A percentile compares a stretch with the other conserved stretches of the same genome.
Evolutionary conservation across 495 filamentous ascomycete species (phyloP).

Genomic region (Talaromyces thailandensis): DNA sequence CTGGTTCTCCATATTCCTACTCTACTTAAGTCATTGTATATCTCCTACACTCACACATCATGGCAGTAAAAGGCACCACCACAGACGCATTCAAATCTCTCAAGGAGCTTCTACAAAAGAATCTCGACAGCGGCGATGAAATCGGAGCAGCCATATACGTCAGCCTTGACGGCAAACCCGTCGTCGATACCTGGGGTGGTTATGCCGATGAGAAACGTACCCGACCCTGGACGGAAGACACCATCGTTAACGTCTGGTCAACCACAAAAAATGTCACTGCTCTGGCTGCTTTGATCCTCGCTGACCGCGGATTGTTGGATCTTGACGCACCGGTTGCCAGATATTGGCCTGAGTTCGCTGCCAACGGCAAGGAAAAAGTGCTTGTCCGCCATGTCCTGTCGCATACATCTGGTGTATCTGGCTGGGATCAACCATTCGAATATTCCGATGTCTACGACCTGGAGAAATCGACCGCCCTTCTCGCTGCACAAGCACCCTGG

Average conservation of each 20-base stretch:
- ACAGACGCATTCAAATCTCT: constrained; percentile 12
- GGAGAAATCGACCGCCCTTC: constrained; percentile 10
- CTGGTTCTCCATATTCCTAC: too few relatives aligned
- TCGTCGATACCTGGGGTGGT: constrained; percentile 22
- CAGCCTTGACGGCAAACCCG: constrained; percentile 18
- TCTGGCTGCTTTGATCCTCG: constrained; percentile 15
- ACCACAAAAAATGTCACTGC: constrained; percentile 15
- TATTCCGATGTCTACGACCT: constrained; percentile 16
- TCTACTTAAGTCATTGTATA: too few relatives aligned
- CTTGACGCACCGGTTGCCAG: constrained; percentile 15
- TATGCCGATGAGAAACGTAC: constrained; percentile 11
- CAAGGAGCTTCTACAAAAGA: constrained; percentile 10
- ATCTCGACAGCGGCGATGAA: constrained; percentile 15
- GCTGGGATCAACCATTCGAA: constrained; percentile 15
- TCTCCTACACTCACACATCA: background rate
- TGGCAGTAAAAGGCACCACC: constrained; percentile 8
- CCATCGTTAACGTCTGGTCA: constrained; percentile 19
- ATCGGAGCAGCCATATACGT: constrained; percentile 16
- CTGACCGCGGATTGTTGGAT: constrained; percentile 14
- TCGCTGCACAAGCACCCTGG: constrained; percentile 21
- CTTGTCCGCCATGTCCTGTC: constrained; percentile 19
- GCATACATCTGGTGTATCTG: constrained; percentile 12
- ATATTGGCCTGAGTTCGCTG: constrained; percentile 20
- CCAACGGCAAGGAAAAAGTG: constrained; percentile 17
- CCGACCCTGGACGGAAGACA: constrained; percentile 17